Evolutionary conservation across 331 rosid genomes (phyloP).

Genomic region (Cydonia oblonga): DNA sequence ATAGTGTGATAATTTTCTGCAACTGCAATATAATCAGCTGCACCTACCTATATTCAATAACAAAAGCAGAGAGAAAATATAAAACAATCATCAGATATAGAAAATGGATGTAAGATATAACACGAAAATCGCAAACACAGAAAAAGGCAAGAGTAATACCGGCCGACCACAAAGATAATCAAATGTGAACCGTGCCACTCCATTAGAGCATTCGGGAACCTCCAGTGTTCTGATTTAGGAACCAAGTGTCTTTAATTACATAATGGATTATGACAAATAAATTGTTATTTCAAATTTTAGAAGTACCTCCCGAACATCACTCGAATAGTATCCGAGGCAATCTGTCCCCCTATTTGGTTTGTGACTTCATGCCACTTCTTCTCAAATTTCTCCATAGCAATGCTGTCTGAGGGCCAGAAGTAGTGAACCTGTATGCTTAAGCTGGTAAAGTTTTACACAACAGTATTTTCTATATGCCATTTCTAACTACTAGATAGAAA

Average conservation of each 20-base stretch:
- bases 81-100: not conserved
- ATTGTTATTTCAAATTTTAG: constrained; percentile 4
- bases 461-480: not conserved
- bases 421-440: constrained; percentile 49
- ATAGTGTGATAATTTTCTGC: constrained; percentile 88
- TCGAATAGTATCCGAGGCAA: constrained; percentile 38
- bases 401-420: constrained; percentile 60
- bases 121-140: not conserved
- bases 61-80: not conserved
- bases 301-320: constrained; percentile 95
- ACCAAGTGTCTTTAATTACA: constrained; percentile 7
- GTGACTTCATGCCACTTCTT: constrained; percentile 61
- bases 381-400: constrained; percentile 44
- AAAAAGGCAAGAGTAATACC: constrained; percentile 36
- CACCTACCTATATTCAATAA: constrained; percentile 62
- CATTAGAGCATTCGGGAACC: constrained; percentile 73
- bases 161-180: constrained; percentile 85
- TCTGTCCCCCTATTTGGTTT: constrained; percentile 37
- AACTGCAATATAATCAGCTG: constrained; percentile 95
- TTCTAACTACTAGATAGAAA: not conserved
- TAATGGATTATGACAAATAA: not conserved
- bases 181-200: constrained; percentile 78
- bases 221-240: constrained; percentile 52
- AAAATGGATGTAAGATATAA: not conserved
- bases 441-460: not conserved